A percentile compares a stretch with the other conserved stretches of the same genome.
These are phyloP conservation scores for Thymus quinquecostatus DNA, from an alignment of 257 asterid genomes.

Conservation along the genomic window DNA sequence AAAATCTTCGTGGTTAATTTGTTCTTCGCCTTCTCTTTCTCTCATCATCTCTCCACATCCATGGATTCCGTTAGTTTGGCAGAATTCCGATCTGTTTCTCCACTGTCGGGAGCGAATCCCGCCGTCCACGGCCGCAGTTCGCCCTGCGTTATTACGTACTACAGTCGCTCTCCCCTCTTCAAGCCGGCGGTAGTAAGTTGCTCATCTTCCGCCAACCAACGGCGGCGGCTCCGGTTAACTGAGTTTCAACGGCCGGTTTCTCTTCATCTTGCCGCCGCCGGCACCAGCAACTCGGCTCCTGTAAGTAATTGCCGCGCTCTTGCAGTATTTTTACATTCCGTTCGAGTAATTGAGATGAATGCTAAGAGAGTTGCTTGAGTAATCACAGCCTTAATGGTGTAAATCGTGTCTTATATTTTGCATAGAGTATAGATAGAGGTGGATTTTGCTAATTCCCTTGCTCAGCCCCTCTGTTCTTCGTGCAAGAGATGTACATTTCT, in stretches of 20 bases:
- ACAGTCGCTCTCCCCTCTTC: conserved; percentile 10
- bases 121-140: conserved; percentile 39
- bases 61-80: conserved; percentile 50
- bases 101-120: conserved; percentile 34
- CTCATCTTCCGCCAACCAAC: conserved; percentile 31
- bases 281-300: conserved; percentile 54
- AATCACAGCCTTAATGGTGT: conserved; percentile 10
- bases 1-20: not conserved
- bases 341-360: not conserved
- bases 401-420: not conserved
- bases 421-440: not conserved
- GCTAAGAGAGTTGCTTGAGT: not conserved
- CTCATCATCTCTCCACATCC: conserved; percentile 24
- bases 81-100: conserved; percentile 31
- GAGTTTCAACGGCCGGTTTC: conserved; percentile 35
- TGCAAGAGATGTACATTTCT: not conserved
- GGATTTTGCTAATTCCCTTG: not conserved
- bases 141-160: conserved; percentile 38
- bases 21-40: conserved; percentile 27
- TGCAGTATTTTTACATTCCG: not conserved
- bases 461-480: not conserved
- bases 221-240: conserved; percentile 33
- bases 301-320: conserved; percentile 42
- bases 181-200: conserved; percentile 30
- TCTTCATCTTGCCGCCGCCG: conserved; percentile 42